Conservation (phyloP, 2,329 filamentous ascomycete species). For the Fusarium secorum region DNA sequence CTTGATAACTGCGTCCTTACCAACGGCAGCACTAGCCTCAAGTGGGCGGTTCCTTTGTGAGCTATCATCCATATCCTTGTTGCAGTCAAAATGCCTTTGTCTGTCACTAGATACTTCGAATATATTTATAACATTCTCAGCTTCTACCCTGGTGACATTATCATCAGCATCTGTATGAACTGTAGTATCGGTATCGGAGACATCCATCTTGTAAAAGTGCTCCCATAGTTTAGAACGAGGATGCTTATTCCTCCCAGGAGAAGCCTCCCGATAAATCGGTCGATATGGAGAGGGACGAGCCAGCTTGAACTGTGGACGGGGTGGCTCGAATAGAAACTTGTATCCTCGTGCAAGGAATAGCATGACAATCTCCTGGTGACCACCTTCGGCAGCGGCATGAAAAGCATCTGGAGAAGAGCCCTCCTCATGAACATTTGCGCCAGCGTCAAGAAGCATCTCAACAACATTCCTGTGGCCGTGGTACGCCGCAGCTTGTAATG, state of each 20-base stretch:
- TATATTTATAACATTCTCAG: no score
- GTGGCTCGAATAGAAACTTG: background rate
- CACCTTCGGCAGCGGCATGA: conserved; percentile 11
- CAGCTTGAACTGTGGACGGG: background rate
- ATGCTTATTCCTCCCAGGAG: background rate
- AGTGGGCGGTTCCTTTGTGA: background rate
- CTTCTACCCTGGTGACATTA: no score
- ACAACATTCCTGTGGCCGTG: background rate
- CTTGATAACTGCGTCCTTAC: background rate
- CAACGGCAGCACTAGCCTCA: background rate
- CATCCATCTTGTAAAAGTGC: background rate
- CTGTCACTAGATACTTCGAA: accelerated
- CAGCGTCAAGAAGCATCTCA: background rate
- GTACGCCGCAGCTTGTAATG: conserved; percentile 10
- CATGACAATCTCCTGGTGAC: background rate
- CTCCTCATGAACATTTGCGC: background rate
- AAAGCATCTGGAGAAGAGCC: conserved; percentile 6
- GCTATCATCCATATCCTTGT: background rate
- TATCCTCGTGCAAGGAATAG: conserved; percentile 1
- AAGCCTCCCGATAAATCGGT: background rate
- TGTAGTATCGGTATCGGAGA: no score
- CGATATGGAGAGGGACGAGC: background rate
- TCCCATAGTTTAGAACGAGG: background rate
- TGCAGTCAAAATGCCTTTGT: no score
- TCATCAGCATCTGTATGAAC: background rate